Percentiles rank a stretch among this genome's conserved stretches.
Evolutionary conservation across 257 asterid species (phyloP).

Genomic region (Solanum okadae): DNA sequence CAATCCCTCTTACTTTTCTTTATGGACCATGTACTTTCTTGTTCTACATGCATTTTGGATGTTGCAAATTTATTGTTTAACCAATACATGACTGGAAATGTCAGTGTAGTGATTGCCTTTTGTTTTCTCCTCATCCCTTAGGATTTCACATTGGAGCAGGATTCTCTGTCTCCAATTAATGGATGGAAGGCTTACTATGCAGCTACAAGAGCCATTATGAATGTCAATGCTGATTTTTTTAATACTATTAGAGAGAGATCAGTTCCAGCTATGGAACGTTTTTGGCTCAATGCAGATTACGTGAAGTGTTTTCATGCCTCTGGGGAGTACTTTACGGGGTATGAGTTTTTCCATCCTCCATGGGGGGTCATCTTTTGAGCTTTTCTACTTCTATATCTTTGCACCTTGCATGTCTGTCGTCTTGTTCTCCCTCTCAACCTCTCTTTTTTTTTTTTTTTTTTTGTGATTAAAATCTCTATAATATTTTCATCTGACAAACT

Average conservation of each 20-base stretch:
- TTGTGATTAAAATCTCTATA: not conserved
- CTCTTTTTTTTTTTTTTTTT: not conserved
- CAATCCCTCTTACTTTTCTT: not conserved
- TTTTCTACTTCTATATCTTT: not conserved
- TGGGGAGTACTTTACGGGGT: conserved; percentile 88
- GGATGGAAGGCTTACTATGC: conserved; percentile 99
- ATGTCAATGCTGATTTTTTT: conserved; percentile 56
- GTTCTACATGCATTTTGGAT: not conserved
- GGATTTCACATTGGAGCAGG: conserved; percentile 96
- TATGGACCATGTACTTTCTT: not conserved
- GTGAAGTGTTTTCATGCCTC: conserved; percentile 86
- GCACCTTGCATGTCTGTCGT: not conserved
- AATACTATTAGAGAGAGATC: conserved; percentile 57
- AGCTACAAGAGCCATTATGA: conserved; percentile 78
- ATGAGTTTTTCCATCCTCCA: conserved; percentile 19
- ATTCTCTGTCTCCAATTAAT: conserved; percentile 51
- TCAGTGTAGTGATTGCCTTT: conserved; percentile 4
- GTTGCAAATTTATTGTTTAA: not conserved
- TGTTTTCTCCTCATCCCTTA: conserved; percentile 11
- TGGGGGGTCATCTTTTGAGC: not conserved
- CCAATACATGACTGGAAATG: not conserved
- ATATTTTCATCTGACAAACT: not conserved
- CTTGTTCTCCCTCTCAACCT: not conserved
- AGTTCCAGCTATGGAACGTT: conserved; percentile 65
- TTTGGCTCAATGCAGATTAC: conserved; percentile 94